Evolutionary conservation across 163 green algal genomes (phyloP).

Genomic region (Chloromonas sp.): DNA sequence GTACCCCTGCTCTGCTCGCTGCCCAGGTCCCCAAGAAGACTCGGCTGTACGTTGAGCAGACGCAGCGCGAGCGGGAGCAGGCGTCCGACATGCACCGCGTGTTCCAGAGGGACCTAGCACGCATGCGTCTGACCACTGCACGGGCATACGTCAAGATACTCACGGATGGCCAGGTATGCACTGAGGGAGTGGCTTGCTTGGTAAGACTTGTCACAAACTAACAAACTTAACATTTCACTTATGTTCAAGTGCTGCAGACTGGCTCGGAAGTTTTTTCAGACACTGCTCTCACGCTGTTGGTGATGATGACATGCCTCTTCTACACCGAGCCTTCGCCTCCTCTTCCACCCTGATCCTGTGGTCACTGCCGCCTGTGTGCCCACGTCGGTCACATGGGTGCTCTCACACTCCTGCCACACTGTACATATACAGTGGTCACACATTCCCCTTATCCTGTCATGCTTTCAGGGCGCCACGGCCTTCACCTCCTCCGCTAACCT

Average conservation of each 20-base stretch:
- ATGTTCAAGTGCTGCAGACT: not conserved
- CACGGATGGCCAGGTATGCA: slow-evolving; percentile 49
- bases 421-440: no score
- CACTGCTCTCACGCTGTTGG: no score
- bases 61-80: slow-evolving; percentile 47
- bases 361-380: no score
- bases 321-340: no score
- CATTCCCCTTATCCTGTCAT: not conserved
- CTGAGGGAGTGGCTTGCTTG: not conserved
- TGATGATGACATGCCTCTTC: no score
- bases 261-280: no score
- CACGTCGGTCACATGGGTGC: no score
- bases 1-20: not conserved
- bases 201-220: not conserved
- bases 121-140: slow-evolving; percentile 57
- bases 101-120: slow-evolving; percentile 67
- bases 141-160: slow-evolving; percentile 59
- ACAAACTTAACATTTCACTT: not conserved
- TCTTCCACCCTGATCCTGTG: no score
- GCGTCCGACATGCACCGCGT: slow-evolving; percentile 65
- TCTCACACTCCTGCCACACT: no score
- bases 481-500: slow-evolving; percentile 43
- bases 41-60: slow-evolving; percentile 70
- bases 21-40: slow-evolving; percentile 66
- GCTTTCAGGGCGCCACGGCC: slow-evolving; percentile 38